phyloP scores from a whole-genome alignment of 2,329 filamentous ascomycete genomes.

The Talaromyces piceae region DNA sequence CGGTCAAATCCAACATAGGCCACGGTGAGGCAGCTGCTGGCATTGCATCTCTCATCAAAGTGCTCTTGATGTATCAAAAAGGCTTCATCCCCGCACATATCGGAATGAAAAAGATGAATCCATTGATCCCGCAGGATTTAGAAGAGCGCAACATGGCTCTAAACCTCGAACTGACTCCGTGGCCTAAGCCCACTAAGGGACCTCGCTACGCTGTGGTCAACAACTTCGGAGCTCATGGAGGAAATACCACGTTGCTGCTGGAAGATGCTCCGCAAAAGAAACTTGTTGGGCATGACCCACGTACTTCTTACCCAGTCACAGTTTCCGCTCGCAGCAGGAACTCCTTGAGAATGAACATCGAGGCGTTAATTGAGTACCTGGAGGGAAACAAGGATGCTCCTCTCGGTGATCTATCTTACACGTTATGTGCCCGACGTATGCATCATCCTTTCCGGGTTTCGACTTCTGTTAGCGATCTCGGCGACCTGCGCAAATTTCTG shows the following conservation, averaged over 20 bases:
- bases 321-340: slow-evolving; percentile 46
- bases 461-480: not conserved
- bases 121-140: slow-evolving; percentile 38
- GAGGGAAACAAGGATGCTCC: slow-evolving; percentile 29
- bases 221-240: slow-evolving; percentile 64
- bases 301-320: slow-evolving; percentile 48
- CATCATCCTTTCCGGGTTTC: slow-evolving; percentile 44
- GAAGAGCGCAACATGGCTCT: slow-evolving; percentile 37
- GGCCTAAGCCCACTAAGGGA: slow-evolving; percentile 19
- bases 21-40: slow-evolving; percentile 58
- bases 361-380: slow-evolving; percentile 1
- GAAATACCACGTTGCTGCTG: slow-evolving; percentile 50
- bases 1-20: slow-evolving; percentile 58
- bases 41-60: slow-evolving; percentile 22
- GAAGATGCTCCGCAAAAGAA: slow-evolving; percentile 30
- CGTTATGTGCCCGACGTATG: slow-evolving; percentile 52
- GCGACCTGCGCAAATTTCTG: slow-evolving; percentile 15
- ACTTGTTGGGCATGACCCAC: slow-evolving; percentile 38
- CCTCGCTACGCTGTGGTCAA: slow-evolving; percentile 47
- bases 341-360: slow-evolving; percentile 43
- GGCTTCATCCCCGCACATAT: slow-evolving; percentile 25
- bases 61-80: slow-evolving; percentile 31
- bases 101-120: slow-evolving; percentile 40
- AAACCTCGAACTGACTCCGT: slow-evolving; percentile 38
- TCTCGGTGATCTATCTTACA: slow-evolving; percentile 55